These are phyloP conservation scores for Zizania latifolia DNA, from an alignment of 176 grass and related monocot species.

Conservation along the genomic window DNA sequence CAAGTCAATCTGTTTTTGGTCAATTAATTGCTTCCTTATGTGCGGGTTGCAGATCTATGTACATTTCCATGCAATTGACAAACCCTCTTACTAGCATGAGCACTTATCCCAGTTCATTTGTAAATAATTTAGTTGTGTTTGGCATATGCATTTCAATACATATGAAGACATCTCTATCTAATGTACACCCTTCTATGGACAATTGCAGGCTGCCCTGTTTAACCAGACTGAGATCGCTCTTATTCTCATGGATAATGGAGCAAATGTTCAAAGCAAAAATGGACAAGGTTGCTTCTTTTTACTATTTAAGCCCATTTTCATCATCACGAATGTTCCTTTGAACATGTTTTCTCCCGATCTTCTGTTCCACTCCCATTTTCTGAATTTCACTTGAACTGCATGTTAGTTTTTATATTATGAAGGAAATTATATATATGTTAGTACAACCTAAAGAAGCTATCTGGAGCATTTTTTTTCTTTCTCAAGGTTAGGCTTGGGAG, in stretches of 20 bases:
- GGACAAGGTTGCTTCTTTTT: conserved; percentile 64
- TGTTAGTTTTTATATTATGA: neutral
- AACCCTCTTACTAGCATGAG: neutral
- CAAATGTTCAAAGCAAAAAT: conserved; percentile 80
- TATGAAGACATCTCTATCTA: neutral
- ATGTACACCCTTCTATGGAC: conserved; percentile 5
- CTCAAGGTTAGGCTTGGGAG: neutral
- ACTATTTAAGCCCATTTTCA: neutral
- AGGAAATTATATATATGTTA: no score
- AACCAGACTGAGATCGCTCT: conserved; percentile 97
- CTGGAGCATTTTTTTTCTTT: neutral
- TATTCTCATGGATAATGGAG: conserved; percentile 86
- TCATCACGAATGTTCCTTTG: neutral
- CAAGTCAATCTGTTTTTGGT: neutral
- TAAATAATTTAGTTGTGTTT: neutral
- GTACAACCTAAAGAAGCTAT: no score
- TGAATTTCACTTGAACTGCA: neutral
- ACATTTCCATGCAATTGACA: neutral
- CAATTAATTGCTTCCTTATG: conserved; percentile 16
- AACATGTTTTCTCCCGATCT: neutral
- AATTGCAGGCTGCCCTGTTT: conserved; percentile 89
- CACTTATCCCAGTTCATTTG: conserved; percentile 15
- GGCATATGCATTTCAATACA: neutral
- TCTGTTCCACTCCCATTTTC: neutral
- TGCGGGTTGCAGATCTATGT: neutral